These are phyloP conservation scores for Ceratocystis variospora DNA, from an alignment of 2,329 filamentous ascomycete genomes.

Conservation along the genomic window DNA sequence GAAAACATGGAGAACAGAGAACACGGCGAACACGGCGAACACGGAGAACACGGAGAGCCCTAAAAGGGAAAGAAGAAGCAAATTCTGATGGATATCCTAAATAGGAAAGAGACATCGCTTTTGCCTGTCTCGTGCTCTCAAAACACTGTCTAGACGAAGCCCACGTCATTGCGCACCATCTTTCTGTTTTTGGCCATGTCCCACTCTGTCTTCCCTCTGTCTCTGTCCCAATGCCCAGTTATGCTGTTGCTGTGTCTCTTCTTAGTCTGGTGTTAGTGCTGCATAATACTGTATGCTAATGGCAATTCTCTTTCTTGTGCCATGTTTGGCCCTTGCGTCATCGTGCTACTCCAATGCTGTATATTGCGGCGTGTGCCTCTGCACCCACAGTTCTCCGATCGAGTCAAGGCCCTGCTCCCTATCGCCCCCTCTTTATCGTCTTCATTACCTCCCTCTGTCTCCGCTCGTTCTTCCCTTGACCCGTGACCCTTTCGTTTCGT, in stretches of 20 bases:
- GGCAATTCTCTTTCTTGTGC: too few relatives aligned
- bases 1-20: neutral
- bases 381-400: neutral
- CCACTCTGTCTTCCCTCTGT: neutral
- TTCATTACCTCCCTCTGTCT: neutral
- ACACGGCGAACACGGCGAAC: neutral
- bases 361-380: too few relatives aligned
- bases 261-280: neutral
- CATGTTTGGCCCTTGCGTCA: too few relatives aligned
- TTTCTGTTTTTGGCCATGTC: neutral
- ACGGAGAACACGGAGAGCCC: neutral
- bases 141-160: neutral
- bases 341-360: too few relatives aligned
- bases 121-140: neutral
- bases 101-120: neutral
- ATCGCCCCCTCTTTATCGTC: neutral
- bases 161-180: neutral
- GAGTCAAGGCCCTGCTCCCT: neutral
- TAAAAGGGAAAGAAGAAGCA: neutral
- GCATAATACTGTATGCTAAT: too few relatives aligned
- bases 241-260: neutral
- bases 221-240: neutral
- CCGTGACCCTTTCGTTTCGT: neutral
- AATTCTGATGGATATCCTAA: neutral
- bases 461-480: neutral